phyloP scores from a whole-genome alignment of 2,329 filamentous ascomycete species.

The Penicillium nordicum region DNA sequence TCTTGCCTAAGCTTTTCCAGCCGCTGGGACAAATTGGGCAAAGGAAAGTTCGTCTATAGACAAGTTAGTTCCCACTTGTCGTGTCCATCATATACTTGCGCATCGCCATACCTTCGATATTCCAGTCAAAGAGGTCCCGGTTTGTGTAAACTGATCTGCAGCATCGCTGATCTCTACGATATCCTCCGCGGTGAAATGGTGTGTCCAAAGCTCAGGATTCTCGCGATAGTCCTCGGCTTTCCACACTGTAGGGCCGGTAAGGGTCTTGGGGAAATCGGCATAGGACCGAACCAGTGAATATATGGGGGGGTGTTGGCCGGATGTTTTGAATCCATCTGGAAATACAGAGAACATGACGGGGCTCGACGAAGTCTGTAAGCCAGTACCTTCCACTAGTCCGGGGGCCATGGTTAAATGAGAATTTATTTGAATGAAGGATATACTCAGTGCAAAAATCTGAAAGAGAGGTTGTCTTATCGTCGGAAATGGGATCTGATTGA shows the following conservation, averaged over 20 bases:
- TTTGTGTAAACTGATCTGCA: conserved; percentile 64
- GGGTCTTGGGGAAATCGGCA: conserved; percentile 64
- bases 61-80: neutral
- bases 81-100: too few species aligned
- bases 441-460: too few species aligned
- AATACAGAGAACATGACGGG: conserved; percentile 42
- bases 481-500: neutral
- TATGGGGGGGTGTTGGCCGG: conserved; percentile 67
- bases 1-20: conserved; percentile 58
- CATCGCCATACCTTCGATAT: conserved; percentile 53
- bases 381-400: conserved; percentile 1
- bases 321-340: conserved; percentile 62
- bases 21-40: conserved; percentile 55
- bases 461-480: neutral
- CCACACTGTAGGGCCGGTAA: conserved; percentile 69
- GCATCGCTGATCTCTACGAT: conserved; percentile 62
- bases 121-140: conserved; percentile 62
- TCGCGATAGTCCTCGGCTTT: conserved; percentile 59
- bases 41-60: conserved; percentile 53
- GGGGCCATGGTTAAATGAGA: conserved; percentile 7
- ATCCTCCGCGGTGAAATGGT: conserved; percentile 63
- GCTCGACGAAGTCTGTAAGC: neutral
- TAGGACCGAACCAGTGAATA: conserved; percentile 62
- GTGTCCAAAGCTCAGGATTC: conserved; percentile 66
- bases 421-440: neutral